Evolutionary conservation across 208 protist species (phyloP).

Genomic region (Novymonas esmeraldas): DNA sequence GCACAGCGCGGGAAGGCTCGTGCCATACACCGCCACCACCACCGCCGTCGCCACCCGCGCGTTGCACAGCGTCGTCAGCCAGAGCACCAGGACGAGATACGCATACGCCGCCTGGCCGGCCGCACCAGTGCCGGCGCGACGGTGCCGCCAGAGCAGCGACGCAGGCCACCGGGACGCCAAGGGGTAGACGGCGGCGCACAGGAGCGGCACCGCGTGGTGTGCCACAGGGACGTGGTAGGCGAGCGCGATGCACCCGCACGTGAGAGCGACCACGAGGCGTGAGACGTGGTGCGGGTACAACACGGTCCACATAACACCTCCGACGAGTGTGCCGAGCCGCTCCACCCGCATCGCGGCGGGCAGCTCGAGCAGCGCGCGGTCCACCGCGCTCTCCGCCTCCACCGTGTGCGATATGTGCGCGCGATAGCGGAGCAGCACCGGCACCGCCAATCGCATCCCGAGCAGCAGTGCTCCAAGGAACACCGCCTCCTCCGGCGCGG

Average conservation of each 20-base stretch:
- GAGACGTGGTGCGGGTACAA: slow-evolving; percentile 13
- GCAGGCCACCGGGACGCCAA: neutral
- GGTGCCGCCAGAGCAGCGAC: neutral
- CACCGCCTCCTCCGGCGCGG: neutral
- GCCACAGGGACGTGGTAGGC: slow-evolving; percentile 41
- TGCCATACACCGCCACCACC: slow-evolving; percentile 51
- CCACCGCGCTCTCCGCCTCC: slow-evolving; percentile 37
- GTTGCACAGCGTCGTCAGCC: slow-evolving; percentile 61
- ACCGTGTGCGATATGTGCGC: slow-evolving; percentile 64
- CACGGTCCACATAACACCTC: slow-evolving; percentile 15
- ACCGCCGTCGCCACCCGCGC: slow-evolving; percentile 38
- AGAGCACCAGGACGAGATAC: slow-evolving; percentile 56
- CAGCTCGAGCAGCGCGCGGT: slow-evolving; percentile 22
- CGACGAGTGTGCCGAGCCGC: slow-evolving; percentile 27
- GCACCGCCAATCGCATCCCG: slow-evolving; percentile 32
- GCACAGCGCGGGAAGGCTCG: slow-evolving; percentile 32
- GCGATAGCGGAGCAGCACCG: slow-evolving; percentile 43
- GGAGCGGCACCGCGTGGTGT: slow-evolving; percentile 54
- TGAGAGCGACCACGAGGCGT: slow-evolving; percentile 4
- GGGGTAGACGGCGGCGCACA: slow-evolving; percentile 16
- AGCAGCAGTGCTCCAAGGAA: slow-evolving; percentile 28
- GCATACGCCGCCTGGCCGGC: slow-evolving; percentile 11
- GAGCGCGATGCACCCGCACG: slow-evolving; percentile 14
- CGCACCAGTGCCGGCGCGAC: neutral
- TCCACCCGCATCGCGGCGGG: slow-evolving; percentile 17